phyloP scores from a whole-genome alignment of 345 rosid genomes.

The Eutrema japonicum region DNA sequence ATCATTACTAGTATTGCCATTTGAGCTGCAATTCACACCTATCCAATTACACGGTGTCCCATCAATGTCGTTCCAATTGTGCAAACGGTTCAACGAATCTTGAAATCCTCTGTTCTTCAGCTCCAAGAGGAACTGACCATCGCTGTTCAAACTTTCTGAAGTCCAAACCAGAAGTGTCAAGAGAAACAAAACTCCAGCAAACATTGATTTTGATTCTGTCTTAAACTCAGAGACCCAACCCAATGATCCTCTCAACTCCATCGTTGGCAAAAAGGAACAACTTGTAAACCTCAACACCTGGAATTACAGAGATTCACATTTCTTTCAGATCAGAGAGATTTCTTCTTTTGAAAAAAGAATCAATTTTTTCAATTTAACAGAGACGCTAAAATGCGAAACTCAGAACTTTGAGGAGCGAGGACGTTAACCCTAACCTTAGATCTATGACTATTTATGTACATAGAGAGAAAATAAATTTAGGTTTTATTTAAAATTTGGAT shows the following conservation, averaged over 20 bases:
- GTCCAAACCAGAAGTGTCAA: slow-evolving; percentile 49
- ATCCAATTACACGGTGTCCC: slow-evolving; percentile 83
- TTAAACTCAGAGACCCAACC: slow-evolving; percentile 42
- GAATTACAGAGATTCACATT: slow-evolving; percentile 28
- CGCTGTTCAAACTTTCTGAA: slow-evolving; percentile 63
- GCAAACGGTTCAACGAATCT: slow-evolving; percentile 55
- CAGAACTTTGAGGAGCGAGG: neutral
- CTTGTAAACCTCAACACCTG: slow-evolving; percentile 31
- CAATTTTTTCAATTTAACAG: slow-evolving; percentile 14
- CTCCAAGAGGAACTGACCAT: slow-evolving; percentile 70
- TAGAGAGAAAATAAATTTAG: neutral
- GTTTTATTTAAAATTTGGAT: slow-evolving; percentile 13
- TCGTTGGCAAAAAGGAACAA: slow-evolving; percentile 13
- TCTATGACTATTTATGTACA: slow-evolving; percentile 27
- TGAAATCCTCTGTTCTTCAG: slow-evolving; percentile 58
- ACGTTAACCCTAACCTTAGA: slow-evolving; percentile 1
- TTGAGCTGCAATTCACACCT: slow-evolving; percentile 80
- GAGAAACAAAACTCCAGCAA: slow-evolving; percentile 46
- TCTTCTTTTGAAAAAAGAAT: neutral
- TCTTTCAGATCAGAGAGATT: neutral
- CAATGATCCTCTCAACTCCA: slow-evolving; percentile 34
- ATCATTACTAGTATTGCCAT: slow-evolving; percentile 33
- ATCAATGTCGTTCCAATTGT: slow-evolving; percentile 67
- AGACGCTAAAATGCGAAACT: slow-evolving; percentile 7
- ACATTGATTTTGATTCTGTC: slow-evolving; percentile 20